These are phyloP conservation scores for Metroxylon sagu DNA, from an alignment of 176 grass and related monocot species.

Conservation along the genomic window DNA sequence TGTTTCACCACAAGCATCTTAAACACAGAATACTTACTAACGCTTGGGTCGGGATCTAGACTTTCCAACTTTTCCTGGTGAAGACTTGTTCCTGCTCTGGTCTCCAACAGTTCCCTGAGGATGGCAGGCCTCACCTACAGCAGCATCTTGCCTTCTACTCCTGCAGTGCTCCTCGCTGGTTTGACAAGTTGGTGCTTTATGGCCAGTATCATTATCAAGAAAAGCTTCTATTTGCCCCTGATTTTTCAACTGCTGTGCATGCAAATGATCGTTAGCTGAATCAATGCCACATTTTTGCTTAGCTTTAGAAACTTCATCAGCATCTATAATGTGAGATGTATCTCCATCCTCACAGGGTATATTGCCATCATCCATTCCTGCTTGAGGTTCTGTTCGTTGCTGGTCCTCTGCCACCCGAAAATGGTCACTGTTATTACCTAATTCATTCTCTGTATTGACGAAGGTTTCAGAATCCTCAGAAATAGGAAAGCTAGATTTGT, in stretches of 20 bases:
- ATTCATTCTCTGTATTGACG: constrained; percentile 8
- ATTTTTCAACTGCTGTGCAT: constrained; percentile 8
- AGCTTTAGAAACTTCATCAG: background rate
- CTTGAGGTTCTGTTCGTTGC: constrained; percentile 12
- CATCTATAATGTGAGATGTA: constrained; percentile 17
- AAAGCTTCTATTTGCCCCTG: constrained; percentile 25
- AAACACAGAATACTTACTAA: constrained; percentile 28
- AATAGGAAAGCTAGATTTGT: background rate
- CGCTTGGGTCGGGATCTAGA: constrained; percentile 15
- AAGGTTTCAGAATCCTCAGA: background rate
- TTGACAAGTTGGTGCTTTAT: constrained; percentile 19
- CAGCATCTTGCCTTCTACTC: constrained; percentile 12
- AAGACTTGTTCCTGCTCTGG: constrained; percentile 23
- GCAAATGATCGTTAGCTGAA: constrained; percentile 6
- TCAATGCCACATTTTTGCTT: constrained; percentile 18
- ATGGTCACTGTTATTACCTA: constrained; percentile 14
- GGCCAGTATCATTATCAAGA: constrained; percentile 22
- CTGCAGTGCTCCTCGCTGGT: constrained; percentile 8
- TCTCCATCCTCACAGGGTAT: constrained; percentile 8
- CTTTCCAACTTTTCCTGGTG: constrained; percentile 19
- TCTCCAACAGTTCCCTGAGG: constrained; percentile 10
- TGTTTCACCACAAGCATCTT: too few relatives aligned
- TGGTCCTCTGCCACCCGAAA: constrained; percentile 10
- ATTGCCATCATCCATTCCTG: constrained; percentile 20
- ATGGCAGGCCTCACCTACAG: constrained; percentile 9